These are phyloP conservation scores for Sporisorium sorghi DNA, from an alignment of 1,284 basidiomycete species.

Conservation along the genomic window DNA sequence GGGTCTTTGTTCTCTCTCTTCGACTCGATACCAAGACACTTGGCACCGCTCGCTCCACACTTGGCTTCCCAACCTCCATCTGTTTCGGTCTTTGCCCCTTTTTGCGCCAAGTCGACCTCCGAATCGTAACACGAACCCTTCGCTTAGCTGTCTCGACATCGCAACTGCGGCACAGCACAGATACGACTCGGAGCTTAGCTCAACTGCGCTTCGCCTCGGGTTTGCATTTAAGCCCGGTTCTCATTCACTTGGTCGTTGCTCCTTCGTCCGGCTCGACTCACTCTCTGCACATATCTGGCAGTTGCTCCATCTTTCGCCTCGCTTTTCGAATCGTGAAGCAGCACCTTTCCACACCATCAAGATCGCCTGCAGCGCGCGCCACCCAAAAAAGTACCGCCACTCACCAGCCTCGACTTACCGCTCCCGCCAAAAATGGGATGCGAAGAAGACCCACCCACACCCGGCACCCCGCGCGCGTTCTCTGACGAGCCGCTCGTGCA, in stretches of 20 bases:
- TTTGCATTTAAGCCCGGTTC: neutral
- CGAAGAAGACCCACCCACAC: conserved; percentile 9
- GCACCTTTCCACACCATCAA: no score
- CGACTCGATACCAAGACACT: conserved; percentile 1
- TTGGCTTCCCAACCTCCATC: neutral
- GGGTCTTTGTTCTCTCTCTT: neutral
- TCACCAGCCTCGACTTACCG: neutral
- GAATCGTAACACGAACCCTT: neutral
- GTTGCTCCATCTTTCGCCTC: neutral
- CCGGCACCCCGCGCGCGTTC: conserved; percentile 16
- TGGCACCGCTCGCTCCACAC: conserved; percentile 3
- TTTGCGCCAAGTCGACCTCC: neutral
- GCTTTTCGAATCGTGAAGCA: no score
- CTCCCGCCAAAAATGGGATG: conserved; percentile 25
- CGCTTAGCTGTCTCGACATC: neutral
- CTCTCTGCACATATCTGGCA: no score
- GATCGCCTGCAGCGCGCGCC: neutral
- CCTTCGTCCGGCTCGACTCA: no score
- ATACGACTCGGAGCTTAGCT: neutral
- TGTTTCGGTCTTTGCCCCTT: neutral
- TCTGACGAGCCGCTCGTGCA: conserved; percentile 31
- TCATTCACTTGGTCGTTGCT: neutral
- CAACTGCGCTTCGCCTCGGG: neutral
- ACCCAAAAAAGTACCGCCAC: neutral
- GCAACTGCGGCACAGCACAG: neutral